Percentiles rank a stretch among this genome's conserved stretches.
These are phyloP conservation scores for Quercus tomentella DNA, from an alignment of 331 rosid species.

Conservation along the genomic window DNA sequence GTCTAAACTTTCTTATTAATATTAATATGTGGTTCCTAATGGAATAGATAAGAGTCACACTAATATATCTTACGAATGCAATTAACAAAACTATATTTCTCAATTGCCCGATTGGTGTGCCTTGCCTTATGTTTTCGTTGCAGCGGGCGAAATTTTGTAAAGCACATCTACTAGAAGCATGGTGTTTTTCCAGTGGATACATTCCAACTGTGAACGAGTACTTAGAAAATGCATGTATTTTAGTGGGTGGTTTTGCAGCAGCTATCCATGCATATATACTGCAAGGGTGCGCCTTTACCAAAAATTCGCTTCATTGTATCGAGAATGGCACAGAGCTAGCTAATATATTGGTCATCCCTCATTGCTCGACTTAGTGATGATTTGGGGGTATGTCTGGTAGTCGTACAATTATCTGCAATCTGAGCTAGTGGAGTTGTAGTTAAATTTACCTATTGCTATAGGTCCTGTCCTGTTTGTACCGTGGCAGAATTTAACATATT, in stretches of 20 bases:
- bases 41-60: too few relatives aligned
- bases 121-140: background rate
- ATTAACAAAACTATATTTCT: background rate
- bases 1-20: too few relatives aligned
- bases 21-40: too few relatives aligned
- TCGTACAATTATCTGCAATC: background rate
- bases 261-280: constrained; percentile 16
- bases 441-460: background rate
- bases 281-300: background rate
- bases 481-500: too few relatives aligned
- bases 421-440: too few relatives aligned
- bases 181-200: constrained; percentile 13
- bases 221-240: constrained; percentile 20
- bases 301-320: background rate
- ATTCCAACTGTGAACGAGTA: constrained; percentile 21
- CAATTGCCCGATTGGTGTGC: background rate
- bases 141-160: constrained; percentile 33
- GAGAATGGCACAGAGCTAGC: constrained; percentile 2
- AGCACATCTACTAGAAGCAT: constrained; percentile 30
- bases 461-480: too few relatives aligned
- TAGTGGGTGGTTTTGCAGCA: constrained; percentile 26
- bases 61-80: too few relatives aligned
- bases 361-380: constrained; percentile 24
- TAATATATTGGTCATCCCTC: constrained; percentile 19
- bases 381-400: constrained; percentile 18